Evolutionary conservation across 768 basidiomycete genomes (phyloP).

Genomic region (Tubosaeta brunneosetosa): DNA sequence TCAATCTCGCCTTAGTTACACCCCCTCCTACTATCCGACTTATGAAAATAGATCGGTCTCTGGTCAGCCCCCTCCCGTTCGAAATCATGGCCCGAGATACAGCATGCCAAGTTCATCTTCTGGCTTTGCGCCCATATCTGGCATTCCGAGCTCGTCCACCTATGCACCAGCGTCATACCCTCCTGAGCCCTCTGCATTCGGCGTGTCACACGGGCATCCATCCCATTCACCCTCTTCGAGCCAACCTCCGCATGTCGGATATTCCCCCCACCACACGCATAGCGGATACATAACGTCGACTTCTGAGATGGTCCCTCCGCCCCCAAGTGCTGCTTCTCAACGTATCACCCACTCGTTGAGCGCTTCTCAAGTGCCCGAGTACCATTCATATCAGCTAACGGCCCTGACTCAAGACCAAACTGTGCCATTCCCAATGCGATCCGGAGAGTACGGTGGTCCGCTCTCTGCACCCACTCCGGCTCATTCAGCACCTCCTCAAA

Average conservation of each 20-base stretch:
- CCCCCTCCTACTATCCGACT: slow-evolving; percentile 40
- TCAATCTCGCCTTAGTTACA: slow-evolving; percentile 29
- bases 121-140: slow-evolving; percentile 59
- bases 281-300: slow-evolving; percentile 11
- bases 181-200: slow-evolving; percentile 28
- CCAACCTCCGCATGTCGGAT: slow-evolving; percentile 11
- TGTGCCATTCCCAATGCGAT: slow-evolving; percentile 21
- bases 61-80: slow-evolving; percentile 30
- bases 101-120: slow-evolving; percentile 64
- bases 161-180: slow-evolving; percentile 35
- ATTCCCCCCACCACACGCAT: slow-evolving; percentile 17
- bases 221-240: slow-evolving; percentile 25
- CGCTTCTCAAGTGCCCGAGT: slow-evolving; percentile 23
- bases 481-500: slow-evolving; percentile 24
- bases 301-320: slow-evolving; percentile 5
- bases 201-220: slow-evolving; percentile 40
- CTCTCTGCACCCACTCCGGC: slow-evolving; percentile 19
- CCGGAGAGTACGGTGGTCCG: slow-evolving; percentile 20
- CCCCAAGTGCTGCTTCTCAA: slow-evolving; percentile 8
- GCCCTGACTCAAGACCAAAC: slow-evolving; percentile 18
- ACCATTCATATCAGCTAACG: slow-evolving; percentile 21
- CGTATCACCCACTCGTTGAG: slow-evolving; percentile 28
- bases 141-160: slow-evolving; percentile 30
- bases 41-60: slow-evolving; percentile 38
- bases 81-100: slow-evolving; percentile 53